A percentile compares a stretch with the other conserved stretches of the same genome.
Evolutionary conservation across 108 stramenopile species (phyloP).

Genomic region (Seminavis robusta): DNA sequence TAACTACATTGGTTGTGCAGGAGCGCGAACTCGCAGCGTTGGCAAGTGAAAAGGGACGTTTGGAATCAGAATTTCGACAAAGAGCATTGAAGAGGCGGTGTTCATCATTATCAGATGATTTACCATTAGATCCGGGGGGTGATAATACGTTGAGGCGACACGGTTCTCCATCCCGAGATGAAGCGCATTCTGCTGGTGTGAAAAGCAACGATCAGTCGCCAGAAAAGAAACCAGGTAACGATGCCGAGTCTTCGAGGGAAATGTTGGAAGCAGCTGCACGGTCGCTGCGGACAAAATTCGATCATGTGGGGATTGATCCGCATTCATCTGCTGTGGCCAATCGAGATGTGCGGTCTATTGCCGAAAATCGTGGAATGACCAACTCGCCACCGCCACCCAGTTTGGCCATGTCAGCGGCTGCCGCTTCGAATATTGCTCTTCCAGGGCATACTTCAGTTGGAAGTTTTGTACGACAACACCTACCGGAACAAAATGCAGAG

Average conservation of each 20-base stretch:
- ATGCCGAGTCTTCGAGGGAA: conserved; percentile 11
- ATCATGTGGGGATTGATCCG: conserved; percentile 45
- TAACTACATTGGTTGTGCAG: too few relatives aligned
- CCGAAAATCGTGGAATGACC: conserved; percentile 28
- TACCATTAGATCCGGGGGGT: not conserved
- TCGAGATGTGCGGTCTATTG: conserved; percentile 14
- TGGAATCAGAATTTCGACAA: conserved; percentile 8
- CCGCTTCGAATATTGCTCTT: conserved; percentile 12
- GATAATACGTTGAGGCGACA: too few relatives aligned
- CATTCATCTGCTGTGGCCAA: conserved; percentile 12
- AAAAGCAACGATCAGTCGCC: not conserved
- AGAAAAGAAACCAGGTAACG: not conserved
- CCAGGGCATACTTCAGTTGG: conserved; percentile 2
- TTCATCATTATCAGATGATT: not conserved
- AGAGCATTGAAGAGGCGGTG: not conserved
- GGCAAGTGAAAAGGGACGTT: conserved; percentile 37
- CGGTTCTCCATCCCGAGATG: not conserved
- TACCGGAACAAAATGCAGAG: conserved; percentile 9
- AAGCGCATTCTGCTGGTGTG: not conserved
- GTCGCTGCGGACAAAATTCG: conserved; percentile 41
- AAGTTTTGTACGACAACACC: conserved; percentile 25
- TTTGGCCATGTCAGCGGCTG: conserved; percentile 18
- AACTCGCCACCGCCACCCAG: conserved; percentile 46
- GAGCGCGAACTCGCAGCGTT: conserved; percentile 44
- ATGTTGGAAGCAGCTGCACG: conserved; percentile 39